Percentiles rank a stretch among this genome's conserved stretches.
Evolutionary conservation across 2,329 filamentous ascomycete genomes (phyloP).

Genomic region (Ceratocystis lukuohia): DNA sequence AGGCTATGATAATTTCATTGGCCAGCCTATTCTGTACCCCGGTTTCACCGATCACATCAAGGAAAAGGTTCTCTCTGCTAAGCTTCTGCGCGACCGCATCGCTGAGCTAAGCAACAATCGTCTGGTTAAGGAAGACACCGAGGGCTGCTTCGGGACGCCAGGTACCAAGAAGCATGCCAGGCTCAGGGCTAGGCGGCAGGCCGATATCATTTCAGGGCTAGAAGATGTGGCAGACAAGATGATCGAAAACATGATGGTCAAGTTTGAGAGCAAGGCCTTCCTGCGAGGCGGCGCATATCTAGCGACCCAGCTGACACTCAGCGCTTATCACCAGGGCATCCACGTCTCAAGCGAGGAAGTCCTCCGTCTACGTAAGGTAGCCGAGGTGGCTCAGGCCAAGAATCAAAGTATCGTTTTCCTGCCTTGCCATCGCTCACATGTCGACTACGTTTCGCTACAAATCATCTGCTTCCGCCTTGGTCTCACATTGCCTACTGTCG

Average conservation of each 20-base stretch:
- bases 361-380: constrained; percentile 64
- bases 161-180: constrained; percentile 4
- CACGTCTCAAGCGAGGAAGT: constrained; percentile 95
- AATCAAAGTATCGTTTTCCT: constrained; percentile 95
- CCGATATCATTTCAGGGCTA: constrained; percentile 42
- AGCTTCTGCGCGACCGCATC: constrained; percentile 62
- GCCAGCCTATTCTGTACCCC: constrained; percentile 83
- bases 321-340: constrained; percentile 93
- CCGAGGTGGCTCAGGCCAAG: constrained; percentile 66
- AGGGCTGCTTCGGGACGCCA: constrained; percentile 40
- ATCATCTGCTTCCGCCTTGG: constrained; percentile 91
- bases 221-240: constrained; percentile 72
- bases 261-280: constrained; percentile 90
- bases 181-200: constrained; percentile 11
- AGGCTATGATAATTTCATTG: constrained; percentile 79
- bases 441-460: constrained; percentile 91
- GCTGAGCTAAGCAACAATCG: constrained; percentile 67
- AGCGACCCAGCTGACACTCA: constrained; percentile 70
- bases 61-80: constrained; percentile 57
- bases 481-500: constrained; percentile 75
- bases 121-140: constrained; percentile 51
- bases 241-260: constrained; percentile 96
- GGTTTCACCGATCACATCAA: constrained; percentile 91
- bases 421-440: constrained; percentile 85
- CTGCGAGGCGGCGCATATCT: constrained; percentile 88